Base-by-base conservation (phyloP, 2,329 filamentous ascomycete species). In the Leptographium wingfieldii region DNA sequence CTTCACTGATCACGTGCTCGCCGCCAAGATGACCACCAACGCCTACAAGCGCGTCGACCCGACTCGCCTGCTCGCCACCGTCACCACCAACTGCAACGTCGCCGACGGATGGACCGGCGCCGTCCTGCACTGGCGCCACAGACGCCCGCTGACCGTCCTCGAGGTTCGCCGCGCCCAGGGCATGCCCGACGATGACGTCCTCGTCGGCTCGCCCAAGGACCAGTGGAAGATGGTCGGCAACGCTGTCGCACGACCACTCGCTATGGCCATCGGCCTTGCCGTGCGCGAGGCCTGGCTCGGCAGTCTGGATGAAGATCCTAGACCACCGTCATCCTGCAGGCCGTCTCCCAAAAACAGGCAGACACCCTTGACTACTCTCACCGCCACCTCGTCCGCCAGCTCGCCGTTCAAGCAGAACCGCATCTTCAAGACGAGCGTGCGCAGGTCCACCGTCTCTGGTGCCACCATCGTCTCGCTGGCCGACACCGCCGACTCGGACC, bases 181-280 rank as follows among this genome's bases (percentile, higher is more conserved):
- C 0, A 83, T 87, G 49, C 82, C 77, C 0, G 87, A 92, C 59
- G 64, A 83, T 6, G 89, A 92, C 60, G 78, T 92, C 0, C 69
- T 95, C 0, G 69, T 92, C 1, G 88, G 88, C 0, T 66, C 59
- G 0, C 69, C 77, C 0, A 11, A 46, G 0, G 73, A 83, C 1
- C 85, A 89, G 67, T 84, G 81, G 73, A 80, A 77, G 59, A 81
- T 89, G 25, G 76, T 92, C 0, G 90, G 90, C 0, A 95, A 95
- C 69, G 88, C 85, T 33, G 89, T 95, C 0, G 82, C 88, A 3
- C 75, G 88, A 10, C 80, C 82, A 29, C 80, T 89, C 1, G 81
- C 87, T 0, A 70, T 90, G 22, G 82, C 83, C 0, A 69, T 91
- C 1, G 89, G 89, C 0, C 67, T 88, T 5, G 74, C 77, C 11